phyloP scores from a whole-genome alignment of 1,139 yeast genomes.

The Kurtzmaniella quercitrusa region DNA sequence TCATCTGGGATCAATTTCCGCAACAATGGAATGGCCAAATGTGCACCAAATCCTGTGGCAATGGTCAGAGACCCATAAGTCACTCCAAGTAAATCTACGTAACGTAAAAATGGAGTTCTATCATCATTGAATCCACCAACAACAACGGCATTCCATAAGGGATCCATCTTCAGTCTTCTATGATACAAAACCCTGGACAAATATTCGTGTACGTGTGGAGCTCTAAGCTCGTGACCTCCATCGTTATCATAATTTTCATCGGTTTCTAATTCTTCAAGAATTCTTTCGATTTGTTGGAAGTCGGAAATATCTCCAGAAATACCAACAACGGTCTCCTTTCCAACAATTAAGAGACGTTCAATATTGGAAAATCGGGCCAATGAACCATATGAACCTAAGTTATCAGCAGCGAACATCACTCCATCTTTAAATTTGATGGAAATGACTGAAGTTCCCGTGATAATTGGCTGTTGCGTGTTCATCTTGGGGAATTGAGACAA shows the following conservation, averaged over 20 bases:
- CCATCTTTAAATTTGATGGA: slow-evolving; percentile 90
- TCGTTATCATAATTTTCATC: slow-evolving; percentile 80
- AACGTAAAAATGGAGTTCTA: slow-evolving; percentile 65
- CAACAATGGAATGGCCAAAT: slow-evolving; percentile 86
- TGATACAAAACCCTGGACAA: slow-evolving; percentile 78
- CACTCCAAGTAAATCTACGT: slow-evolving; percentile 89
- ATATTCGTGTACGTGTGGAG: slow-evolving; percentile 86
- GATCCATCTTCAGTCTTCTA: slow-evolving; percentile 90
- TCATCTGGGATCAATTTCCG: slow-evolving; percentile 82
- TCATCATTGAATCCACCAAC: slow-evolving; percentile 86
- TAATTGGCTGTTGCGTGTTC: slow-evolving; percentile 91
- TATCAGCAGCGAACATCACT: slow-evolving; percentile 91
- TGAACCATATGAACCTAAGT: slow-evolving; percentile 90
- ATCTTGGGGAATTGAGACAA: slow-evolving; percentile 53
- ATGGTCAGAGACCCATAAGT: slow-evolving; percentile 83
- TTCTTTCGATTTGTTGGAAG: slow-evolving; percentile 74
- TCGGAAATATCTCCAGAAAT: slow-evolving; percentile 94
- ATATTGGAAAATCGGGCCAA: slow-evolving; percentile 80
- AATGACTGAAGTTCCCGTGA: slow-evolving; percentile 94
- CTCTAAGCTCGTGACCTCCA: slow-evolving; percentile 67
- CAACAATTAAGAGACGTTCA: slow-evolving; percentile 81
- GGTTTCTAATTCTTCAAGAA: slow-evolving; percentile 70
- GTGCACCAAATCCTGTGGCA: slow-evolving; percentile 97
- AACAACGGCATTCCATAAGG: slow-evolving; percentile 90
- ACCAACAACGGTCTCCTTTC: slow-evolving; percentile 84